Evolutionary conservation across 2,329 filamentous ascomycete species (phyloP), one percentile per base, ranked within the genome.

Genomic region (Atkinsonella texensis): DNA sequence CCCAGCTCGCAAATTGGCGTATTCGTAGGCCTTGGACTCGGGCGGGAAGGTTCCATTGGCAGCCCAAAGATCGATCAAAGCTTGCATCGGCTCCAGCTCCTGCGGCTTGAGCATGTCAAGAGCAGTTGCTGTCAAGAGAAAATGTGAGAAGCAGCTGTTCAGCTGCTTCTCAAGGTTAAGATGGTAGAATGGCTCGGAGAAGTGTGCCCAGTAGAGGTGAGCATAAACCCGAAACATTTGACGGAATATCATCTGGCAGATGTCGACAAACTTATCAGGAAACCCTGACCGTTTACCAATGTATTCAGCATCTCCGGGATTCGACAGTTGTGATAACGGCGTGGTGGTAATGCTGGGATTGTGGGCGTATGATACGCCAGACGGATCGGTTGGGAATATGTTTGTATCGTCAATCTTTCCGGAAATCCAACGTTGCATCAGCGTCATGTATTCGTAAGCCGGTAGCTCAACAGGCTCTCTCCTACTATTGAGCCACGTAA

Each of bases 151-250:
- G 69, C 86, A 89, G 67, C 85, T 89, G 74, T 93, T 93, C 55
- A 91, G 76, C 60, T 88, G 84, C 65, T 89, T 86, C 67, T 86
- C 83, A 10, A 86, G 73, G 70, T 87, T 89, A 57, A 91, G 76
- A 66, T 90, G 84, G 70, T 89, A 91, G 69, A 89, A 89, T 5
- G 85, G 86, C 58, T 89, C 85, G 54, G 83, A 73, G 69, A 88
- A 98, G 69, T 98, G 93, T 52, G 90, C 88, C 79, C 95, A 96
- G 75, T 98, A 98, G 55, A 98, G 82, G 69, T 98, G 93, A 46
- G 93, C 85, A 65, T 98, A 98, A 60, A 96, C 91, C 54, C 93
- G 87, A 76, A 98, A 97, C 85, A 98, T 97, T 71, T 96, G 93
- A 61, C 90, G 86, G 74, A 96, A 91, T 62, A 96, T 93, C 58